Conservation (phyloP, 2,329 filamentous ascomycete species). For the Xylaria sp. region DNA sequence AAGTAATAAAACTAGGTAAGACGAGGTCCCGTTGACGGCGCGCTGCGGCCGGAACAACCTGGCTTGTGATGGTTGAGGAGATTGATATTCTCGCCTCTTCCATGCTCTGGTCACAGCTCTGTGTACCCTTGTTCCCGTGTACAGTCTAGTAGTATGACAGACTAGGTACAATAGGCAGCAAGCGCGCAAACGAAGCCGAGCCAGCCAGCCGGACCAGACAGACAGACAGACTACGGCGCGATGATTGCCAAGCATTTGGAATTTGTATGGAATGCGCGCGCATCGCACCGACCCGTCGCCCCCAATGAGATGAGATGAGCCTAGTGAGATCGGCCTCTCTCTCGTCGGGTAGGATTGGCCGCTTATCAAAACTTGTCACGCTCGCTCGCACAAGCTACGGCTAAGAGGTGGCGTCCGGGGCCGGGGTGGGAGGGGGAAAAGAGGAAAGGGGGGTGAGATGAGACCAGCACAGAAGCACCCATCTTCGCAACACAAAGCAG, state of each 20-base stretch:
- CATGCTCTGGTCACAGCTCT: constrained; percentile 19
- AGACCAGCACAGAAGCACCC: constrained; percentile 24
- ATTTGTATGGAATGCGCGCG: constrained; percentile 32
- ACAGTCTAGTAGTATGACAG: background rate
- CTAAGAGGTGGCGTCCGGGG: constrained; percentile 8
- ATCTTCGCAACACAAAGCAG: constrained; percentile 15
- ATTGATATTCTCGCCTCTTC: constrained; percentile 8
- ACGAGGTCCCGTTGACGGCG: background rate
- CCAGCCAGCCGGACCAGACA: background rate
- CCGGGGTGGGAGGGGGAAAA: background rate
- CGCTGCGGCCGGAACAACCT: constrained; percentile 1
- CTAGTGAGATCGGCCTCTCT: constrained; percentile 23
- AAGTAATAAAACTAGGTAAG: background rate
- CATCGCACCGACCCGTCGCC: constrained; percentile 37
- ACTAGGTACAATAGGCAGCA: constrained; percentile 7
- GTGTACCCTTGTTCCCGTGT: background rate
- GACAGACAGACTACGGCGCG: background rate
- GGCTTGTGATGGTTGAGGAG: background rate
- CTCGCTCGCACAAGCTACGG: constrained; percentile 10
- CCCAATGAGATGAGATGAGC: constrained; percentile 17
- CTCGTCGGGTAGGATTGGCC: constrained; percentile 15
- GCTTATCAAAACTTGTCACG: constrained; percentile 13
- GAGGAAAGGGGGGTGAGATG: constrained; percentile 22
- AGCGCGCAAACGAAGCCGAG: background rate
- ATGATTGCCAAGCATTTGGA: constrained; percentile 28